These are phyloP conservation scores for Syzygium aromaticum DNA, from an alignment of 345 rosid species.

Conservation along the genomic window DNA sequence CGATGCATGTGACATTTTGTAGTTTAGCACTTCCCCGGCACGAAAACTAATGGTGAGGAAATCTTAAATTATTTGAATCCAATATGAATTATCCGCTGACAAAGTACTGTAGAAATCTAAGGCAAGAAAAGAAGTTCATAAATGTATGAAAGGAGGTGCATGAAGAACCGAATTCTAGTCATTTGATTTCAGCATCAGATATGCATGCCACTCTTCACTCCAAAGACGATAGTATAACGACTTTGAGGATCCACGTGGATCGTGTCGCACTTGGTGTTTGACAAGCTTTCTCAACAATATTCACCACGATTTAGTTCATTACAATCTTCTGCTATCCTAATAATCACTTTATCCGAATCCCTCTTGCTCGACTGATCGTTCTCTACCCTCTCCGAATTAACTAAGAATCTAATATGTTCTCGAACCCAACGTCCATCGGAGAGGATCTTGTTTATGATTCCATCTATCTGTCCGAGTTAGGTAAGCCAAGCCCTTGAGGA, in stretches of 20 bases:
- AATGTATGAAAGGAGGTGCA: not conserved
- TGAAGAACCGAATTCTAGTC: not conserved
- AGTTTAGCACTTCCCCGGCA: not conserved
- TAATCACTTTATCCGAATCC: not conserved
- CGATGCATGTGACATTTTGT: not conserved
- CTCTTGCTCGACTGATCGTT: not conserved
- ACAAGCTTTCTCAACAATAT: not conserved
- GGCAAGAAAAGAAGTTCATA: not conserved
- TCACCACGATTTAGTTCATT: not conserved
- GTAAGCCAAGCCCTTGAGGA: not conserved
- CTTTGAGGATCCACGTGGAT: not conserved
- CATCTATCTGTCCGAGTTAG: not conserved
- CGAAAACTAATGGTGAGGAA: not conserved
- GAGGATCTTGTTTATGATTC: not conserved
- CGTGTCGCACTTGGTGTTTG: not conserved
- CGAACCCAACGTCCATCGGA: not conserved
- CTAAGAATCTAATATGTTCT: not conserved
- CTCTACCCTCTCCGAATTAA: not conserved
- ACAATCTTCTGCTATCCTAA: not conserved
- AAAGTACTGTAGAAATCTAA: not conserved
- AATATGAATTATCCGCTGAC: not conserved
- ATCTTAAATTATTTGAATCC: not conserved
- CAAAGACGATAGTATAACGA: not conserved
- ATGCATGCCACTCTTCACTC: not conserved
- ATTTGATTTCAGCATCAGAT: fast-evolving